These are phyloP conservation scores for Yarrowia deformans DNA, from an alignment of 805 yeast genomes.

Conservation along the genomic window DNA sequence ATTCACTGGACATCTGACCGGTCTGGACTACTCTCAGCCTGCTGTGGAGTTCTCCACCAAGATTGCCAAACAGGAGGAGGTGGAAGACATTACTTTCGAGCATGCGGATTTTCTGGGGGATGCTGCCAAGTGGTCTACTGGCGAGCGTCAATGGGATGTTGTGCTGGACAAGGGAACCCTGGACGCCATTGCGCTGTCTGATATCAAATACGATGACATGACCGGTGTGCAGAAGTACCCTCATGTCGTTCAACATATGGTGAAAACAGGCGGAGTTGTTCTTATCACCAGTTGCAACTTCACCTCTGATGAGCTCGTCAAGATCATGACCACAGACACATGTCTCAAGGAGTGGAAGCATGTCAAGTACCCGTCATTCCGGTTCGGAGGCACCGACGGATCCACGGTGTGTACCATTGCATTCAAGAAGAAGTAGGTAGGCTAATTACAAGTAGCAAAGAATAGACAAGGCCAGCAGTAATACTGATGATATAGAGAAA, in stretches of 20 bases:
- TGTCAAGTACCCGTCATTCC: slow-evolving; percentile 79
- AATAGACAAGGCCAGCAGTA: no score
- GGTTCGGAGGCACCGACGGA: slow-evolving; percentile 90
- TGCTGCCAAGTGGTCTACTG: slow-evolving; percentile 50
- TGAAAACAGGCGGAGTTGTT: slow-evolving; percentile 64
- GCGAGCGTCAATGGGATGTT: slow-evolving; percentile 64
- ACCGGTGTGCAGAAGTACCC: slow-evolving; percentile 57
- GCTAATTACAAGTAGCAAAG: not conserved
- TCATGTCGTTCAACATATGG: slow-evolving; percentile 60
- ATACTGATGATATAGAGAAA: no score
- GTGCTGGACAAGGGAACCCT: slow-evolving; percentile 93
- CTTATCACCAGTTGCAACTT: slow-evolving; percentile 93
- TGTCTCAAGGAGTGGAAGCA: slow-evolving; percentile 66
- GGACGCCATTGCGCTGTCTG: slow-evolving; percentile 93
- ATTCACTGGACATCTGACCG: slow-evolving; percentile 64
- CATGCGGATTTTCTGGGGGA: slow-evolving; percentile 72
- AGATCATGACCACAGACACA: slow-evolving; percentile 58
- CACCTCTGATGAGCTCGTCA: slow-evolving; percentile 76
- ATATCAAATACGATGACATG: slow-evolving; percentile 56
- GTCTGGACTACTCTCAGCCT: slow-evolving; percentile 84
- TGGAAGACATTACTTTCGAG: slow-evolving; percentile 57
- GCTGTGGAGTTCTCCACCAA: slow-evolving; percentile 78
- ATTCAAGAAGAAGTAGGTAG: slow-evolving; percentile 53
- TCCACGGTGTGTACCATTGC: slow-evolving; percentile 88
- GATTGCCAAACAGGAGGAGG: slow-evolving; percentile 55